Evolutionary conservation across 2,329 filamentous ascomycete species (phyloP), one percentile per base, ranked within the genome.

Genomic region (Ceratocystis harringtonii): DNA sequence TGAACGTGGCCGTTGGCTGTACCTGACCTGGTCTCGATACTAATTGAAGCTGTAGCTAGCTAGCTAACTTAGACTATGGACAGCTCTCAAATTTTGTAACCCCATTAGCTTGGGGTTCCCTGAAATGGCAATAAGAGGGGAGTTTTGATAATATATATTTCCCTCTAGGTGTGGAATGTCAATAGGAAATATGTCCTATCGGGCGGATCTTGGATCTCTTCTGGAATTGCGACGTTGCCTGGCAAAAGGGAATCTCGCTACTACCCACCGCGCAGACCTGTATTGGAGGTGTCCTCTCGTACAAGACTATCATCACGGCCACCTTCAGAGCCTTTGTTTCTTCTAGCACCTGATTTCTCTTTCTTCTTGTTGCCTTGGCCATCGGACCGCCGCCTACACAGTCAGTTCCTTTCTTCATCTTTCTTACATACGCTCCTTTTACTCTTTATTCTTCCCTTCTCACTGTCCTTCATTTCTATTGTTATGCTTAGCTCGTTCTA

Each of bases 1-100:
- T 64, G 41, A 25, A 17, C 36, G 63, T 69, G 62, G 69, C 45
- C 63, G 65, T 61, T 65, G 55, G 65, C 63, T 65, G 55, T 36
- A 19, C 55, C 30, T 30, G 55, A n/a, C 48, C n/a, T 52, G n/a
- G n/a, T 30, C 17, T 58, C 28, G n/a, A 30, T 30, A 15, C 28
- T 8, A 36, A 58, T 17, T 5, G n/a, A 25, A 25, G 22, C 15
- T 58, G 28, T n/a, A 58, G 55, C 55, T 41, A 15, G 36, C 36
- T 41, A 5, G 36, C 36, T 36, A 7, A 5, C 55, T 8, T 3
- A 19, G 55, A n/a, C 28, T 58, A 36, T 58, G 25, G 55, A 58
- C n/a, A 58, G 28, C 28, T 36, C 55, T n/a, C n/a, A 30, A 30
- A 36, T 58, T 57, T 30, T 58, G 55, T 28, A 58, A 5, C 55